Evolutionary conservation across 768 basidiomycete species (phyloP), one percentile per base, ranked within the genome.

Genomic region (Neoboletus brunneissimus): DNA sequence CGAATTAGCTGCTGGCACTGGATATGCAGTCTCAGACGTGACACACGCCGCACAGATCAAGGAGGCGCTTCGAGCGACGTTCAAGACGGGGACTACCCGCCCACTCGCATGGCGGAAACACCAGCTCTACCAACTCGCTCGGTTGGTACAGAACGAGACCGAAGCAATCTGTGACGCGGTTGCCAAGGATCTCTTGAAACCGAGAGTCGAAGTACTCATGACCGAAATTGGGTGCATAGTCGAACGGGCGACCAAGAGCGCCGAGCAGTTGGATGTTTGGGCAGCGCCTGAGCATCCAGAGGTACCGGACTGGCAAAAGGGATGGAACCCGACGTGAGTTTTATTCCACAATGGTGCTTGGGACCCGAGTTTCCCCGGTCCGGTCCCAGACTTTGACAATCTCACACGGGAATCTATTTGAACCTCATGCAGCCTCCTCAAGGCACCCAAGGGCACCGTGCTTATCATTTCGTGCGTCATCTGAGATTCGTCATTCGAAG

Each of bases 51-150:
- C 31, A 7, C 46, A 77, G 76, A 73, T 75, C 55, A 67, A 74
- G 58, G 70, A 69, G 12, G 37, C 62, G 1, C 65, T 88, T 7
- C 72, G 68, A 7, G 65, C 70, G 34, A 80, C 80, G 6, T 89
- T 88, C 71, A 68, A 68, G n/a, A 60, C 75, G 0, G 81, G 83
- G 4, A 60, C 73, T 38, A 79, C 83, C 0, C 76, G 74, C n/a
- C 72, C 82, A 3, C 61, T 89, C 38, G 69, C 71, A 56, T 90
- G 81, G 79, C 80, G 89, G 16, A 79, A 81, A 52, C 76, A 80
- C 45, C 89, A 91, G 60, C 77, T 91, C 42, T 73, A 76, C 43
- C 83, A 85, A 60, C 76, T 90, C 32, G 84, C 81, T 25, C 80
- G 77, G 23, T 71, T 88, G 71, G 69, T 78, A 23, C 81, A 88